Evolutionary conservation across 2,329 filamentous ascomycete genomes (phyloP).

Genomic region (Aspergillus nomiae): DNA sequence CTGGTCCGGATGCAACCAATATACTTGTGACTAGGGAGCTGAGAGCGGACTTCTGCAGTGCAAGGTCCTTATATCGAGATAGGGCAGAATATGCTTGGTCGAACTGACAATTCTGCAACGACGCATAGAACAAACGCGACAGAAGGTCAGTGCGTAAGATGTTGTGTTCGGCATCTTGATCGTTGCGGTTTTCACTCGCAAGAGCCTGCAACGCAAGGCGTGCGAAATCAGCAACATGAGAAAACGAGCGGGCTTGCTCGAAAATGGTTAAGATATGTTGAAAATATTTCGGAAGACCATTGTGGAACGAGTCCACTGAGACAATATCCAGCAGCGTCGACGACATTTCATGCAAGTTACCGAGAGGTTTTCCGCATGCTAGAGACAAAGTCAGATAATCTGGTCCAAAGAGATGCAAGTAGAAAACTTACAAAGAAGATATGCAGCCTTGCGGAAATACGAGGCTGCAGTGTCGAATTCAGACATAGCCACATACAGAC

Average conservation of each 20-base stretch:
- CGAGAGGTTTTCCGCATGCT: constrained; percentile 48
- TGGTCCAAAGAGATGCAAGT: neutral
- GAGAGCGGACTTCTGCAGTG: constrained; percentile 72
- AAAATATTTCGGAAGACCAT: constrained; percentile 81
- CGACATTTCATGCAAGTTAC: constrained; percentile 49
- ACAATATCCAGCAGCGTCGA: constrained; percentile 71
- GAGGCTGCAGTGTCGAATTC: constrained; percentile 73
- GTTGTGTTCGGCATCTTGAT: constrained; percentile 39
- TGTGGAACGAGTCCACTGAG: constrained; percentile 68
- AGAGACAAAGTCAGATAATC: constrained; percentile 23
- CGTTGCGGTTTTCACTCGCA: constrained; percentile 33
- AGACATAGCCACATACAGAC: constrained; percentile 72
- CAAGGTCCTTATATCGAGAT: constrained; percentile 68
- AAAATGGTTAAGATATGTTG: constrained; percentile 82
- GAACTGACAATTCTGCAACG: constrained; percentile 76
- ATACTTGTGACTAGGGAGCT: constrained; percentile 62
- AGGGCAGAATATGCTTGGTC: constrained; percentile 80
- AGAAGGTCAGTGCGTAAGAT: constrained; percentile 69
- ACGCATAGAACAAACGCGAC: constrained; percentile 79
- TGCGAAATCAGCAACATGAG: constrained; percentile 82
- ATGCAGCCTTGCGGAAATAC: constrained; percentile 80
- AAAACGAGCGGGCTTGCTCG: constrained; percentile 74
- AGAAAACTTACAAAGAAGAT: constrained; percentile 71
- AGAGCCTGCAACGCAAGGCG: constrained; percentile 70
- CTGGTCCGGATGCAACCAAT: constrained; percentile 42